Conservation (phyloP, 73 alveolate species). For the Tetrahymena elliotti region DNA sequence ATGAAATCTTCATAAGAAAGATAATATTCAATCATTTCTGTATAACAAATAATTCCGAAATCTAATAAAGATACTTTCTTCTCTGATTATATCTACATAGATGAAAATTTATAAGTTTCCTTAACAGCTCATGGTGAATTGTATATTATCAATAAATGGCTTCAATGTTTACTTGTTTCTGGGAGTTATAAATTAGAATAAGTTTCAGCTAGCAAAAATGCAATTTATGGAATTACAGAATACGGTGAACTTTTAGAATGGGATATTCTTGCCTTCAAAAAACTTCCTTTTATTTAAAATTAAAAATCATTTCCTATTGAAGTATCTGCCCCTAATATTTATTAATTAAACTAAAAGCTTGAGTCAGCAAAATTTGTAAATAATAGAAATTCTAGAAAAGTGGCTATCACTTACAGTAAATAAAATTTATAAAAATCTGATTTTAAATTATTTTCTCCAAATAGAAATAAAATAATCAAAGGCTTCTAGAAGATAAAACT, state of each 20-base stretch:
- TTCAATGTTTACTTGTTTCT: not conserved
- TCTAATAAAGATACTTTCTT: not conserved
- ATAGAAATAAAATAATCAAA: not conserved
- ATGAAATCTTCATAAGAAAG: not conserved
- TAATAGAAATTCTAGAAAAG: not conserved
- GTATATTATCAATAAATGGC: not conserved
- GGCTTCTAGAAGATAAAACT: not conserved
- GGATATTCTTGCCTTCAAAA: not conserved
- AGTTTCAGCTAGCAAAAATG: not conserved
- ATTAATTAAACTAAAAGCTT: not conserved
- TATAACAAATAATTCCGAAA: not conserved
- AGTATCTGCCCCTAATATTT: not conserved
- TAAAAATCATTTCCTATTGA: not conserved
- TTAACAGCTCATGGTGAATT: not conserved
- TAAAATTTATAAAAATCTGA: not conserved
- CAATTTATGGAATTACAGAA: not conserved
- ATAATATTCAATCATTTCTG: not conserved
- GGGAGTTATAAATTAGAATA: not conserved
- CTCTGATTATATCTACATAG: not conserved
- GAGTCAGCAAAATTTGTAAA: not conserved
- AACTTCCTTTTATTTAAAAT: not conserved
- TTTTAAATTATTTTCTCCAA: too few species aligned
- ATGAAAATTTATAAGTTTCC: not conserved
- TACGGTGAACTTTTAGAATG: not conserved
- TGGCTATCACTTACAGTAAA: not conserved